Conservation (phyloP, 129 eudicot species). For the Sambucus nigra region DNA sequence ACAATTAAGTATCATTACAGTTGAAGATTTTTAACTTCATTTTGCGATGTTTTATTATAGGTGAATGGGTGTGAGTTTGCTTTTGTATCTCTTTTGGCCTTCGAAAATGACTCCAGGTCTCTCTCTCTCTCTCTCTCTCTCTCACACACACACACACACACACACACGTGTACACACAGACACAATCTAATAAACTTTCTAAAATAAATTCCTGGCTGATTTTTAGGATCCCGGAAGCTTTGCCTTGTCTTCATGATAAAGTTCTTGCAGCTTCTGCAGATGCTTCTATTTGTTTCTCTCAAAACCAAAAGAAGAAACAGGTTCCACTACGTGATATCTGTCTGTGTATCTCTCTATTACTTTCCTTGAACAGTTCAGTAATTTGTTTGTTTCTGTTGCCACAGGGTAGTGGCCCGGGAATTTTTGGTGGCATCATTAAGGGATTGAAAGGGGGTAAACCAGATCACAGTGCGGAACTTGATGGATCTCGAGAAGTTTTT, state of each 20-base stretch:
- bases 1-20: slow-evolving; percentile 1
- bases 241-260: slow-evolving; percentile 79
- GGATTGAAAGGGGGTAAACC: slow-evolving; percentile 58
- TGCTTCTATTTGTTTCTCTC: slow-evolving; percentile 39
- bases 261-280: slow-evolving; percentile 71
- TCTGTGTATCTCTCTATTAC: background rate
- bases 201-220: background rate
- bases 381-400: slow-evolving; percentile 14
- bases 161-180: background rate
- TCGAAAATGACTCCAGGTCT: slow-evolving; percentile 90
- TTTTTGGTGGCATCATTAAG: slow-evolving; percentile 59
- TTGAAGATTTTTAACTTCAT: slow-evolving; percentile 10
- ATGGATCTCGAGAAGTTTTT: slow-evolving; percentile 41
- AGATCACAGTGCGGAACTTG: slow-evolving; percentile 22
- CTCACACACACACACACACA: background rate
- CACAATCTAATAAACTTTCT: background rate
- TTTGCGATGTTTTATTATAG: slow-evolving; percentile 22
- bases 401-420: slow-evolving; percentile 44
- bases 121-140: slow-evolving; percentile 28
- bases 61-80: slow-evolving; percentile 84
- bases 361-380: slow-evolving; percentile 8
- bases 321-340: slow-evolving; percentile 23
- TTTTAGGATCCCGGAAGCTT: slow-evolving; percentile 65
- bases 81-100: slow-evolving; percentile 67
- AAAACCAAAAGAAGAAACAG: slow-evolving; percentile 54